Evolutionary conservation across 2,329 filamentous ascomycete genomes (phyloP), one percentile per base, ranked within the genome.

Genomic region (Trichoderma sp.): DNA sequence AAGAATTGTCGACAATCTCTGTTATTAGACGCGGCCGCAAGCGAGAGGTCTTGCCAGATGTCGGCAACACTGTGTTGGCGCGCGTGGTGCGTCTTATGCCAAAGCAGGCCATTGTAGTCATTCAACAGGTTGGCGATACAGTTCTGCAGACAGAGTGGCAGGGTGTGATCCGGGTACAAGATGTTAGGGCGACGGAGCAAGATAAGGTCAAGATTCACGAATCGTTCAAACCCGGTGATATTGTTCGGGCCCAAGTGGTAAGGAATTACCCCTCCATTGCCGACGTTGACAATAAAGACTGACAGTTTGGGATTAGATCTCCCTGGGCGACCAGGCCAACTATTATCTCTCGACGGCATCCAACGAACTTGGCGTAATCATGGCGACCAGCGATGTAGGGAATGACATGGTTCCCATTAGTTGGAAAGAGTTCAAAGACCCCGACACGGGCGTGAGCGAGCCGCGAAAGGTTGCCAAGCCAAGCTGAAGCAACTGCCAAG

Each of bases 371-470:
- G 96, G 96, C 2, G 95, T 98, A 69, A 92, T 99, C 49, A 92
- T 98, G 89, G 96, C 95, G 11, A 90, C 88, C 74, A 96, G 93
- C 77, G 93, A 97, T 78, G 87, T 87, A 2, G 94, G 94, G 1
- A 95, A 96, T 80, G 87, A 91, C 74, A 97, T 98, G 94, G 91
- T 91, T 75, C 95, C 96, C 2, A 87, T 97, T 67, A 96, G 90
- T 80, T 99, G 96, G 96, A 96, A 91, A 82, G 95, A 98, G 81
- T 97, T 96, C 82, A 87, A 88, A 76, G 95, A 98, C 82, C 89
- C 90, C 0, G 88, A 91, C 76, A 96, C 91, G 7, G 94, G 93
- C 3, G 77, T 84, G 56, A 89, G 85, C 73, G 96, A 98, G 85
- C 82, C 82, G 73, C 89, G 96, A 79, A 99, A 99, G 84, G 96